Base-by-base conservation (phyloP, 257 asterid species). In the Solanum microdontum region DNA sequence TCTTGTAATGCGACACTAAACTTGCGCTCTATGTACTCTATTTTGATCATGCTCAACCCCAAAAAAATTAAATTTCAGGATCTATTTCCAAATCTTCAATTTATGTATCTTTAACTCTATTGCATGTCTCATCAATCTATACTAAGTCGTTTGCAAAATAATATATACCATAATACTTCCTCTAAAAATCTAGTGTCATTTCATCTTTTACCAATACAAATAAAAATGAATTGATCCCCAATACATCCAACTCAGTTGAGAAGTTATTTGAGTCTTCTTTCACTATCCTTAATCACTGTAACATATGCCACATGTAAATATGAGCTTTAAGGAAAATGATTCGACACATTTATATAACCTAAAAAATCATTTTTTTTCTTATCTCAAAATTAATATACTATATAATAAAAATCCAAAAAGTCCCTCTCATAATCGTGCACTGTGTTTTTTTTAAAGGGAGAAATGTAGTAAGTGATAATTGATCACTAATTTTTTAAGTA, bases 61-160 rank as follows among this genome's bases (percentile, higher is more conserved):
- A 64, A 64, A 13, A 55, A 51, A 4, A 0, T 62, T 4, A 23
- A n/a, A 8, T 9, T n/a, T 64, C 0, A 23, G 0, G 0, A 11
- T 4, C 13, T 64, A n/a, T 11, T 7, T 64, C 32, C 1, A 10
- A 4, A 64, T 64, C 7, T 64, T 1, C 3, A 64, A 11, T n/a
- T 64, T 64, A 55, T 55, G 6, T 55, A 64, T 64, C 32, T 64
- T n/a, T 64, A 64, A 64, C 8, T n/a, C 0, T n/a, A 10, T 64
- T 2, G 1, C 13, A 5, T 4, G 30, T 4, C 28, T 60, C 6
- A 60, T 21, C 2, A 21, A 60, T 60, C 28, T 21, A 23, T 14
- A 23, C 69, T 23, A 60, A 21, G 6, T 23, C 28, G 28, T 60
- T 6, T 8, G 6, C 6, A 23, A 3, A 60, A 51, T 60, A 60